These are phyloP conservation scores for Globisporangium canariense DNA, from an alignment of 352 stramenopile species.

Conservation along the genomic window DNA sequence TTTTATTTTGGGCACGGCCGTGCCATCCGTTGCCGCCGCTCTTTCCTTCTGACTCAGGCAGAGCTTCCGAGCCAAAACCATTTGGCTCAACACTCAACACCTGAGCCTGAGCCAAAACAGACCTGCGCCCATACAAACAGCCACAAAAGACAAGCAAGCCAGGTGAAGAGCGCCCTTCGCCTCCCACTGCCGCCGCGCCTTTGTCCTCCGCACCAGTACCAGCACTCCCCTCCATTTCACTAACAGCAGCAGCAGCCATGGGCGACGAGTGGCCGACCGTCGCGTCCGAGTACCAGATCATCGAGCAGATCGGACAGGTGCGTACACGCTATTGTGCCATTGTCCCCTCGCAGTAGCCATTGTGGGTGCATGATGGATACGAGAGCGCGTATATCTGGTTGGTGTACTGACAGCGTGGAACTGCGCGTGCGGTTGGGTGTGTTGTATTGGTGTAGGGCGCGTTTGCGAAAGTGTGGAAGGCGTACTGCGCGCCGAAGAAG, in stretches of 20 bases:
- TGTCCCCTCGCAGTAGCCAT: not conserved
- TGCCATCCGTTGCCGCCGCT: not conserved
- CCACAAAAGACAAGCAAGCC: not conserved
- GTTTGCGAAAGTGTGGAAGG: conserved; percentile 98
- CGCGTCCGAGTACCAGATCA: conserved; percentile 85
- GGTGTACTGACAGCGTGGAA: not conserved
- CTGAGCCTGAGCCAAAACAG: not conserved
- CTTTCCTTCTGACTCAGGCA: not conserved
- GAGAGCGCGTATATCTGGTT: not conserved
- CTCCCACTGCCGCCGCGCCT: not conserved
- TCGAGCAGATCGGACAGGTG: conserved; percentile 88
- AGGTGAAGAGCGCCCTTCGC: not conserved
- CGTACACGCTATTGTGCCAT: not conserved
- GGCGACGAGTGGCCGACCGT: conserved; percentile 84
- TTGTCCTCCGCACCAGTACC: not conserved
- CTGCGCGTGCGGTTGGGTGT: not conserved
- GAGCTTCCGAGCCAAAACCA: not conserved
- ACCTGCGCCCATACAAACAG: not conserved
- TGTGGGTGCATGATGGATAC: not conserved
- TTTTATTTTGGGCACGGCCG: not conserved
- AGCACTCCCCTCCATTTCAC: not conserved
- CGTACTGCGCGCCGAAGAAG: conserved; percentile 87
- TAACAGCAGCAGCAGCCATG: conserved; percentile 35
- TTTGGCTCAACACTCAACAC: not conserved
- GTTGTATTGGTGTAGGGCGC: conserved; percentile 70